Base-by-base conservation (phyloP, 1,139 yeast species). In the Scheffersomyces parashehatae region DNA sequence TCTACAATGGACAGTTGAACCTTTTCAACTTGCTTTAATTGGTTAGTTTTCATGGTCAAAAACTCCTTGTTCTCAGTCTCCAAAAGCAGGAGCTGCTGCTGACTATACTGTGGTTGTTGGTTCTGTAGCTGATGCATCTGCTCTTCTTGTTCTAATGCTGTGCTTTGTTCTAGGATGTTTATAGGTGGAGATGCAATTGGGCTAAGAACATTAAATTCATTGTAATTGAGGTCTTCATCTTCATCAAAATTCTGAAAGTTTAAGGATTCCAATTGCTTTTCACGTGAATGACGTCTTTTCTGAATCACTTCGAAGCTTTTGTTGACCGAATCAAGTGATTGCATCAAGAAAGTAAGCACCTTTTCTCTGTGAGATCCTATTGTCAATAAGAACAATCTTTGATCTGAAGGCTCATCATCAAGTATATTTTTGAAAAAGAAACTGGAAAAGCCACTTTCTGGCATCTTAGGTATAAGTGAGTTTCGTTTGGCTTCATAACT, bases 1-100 rank as follows among this genome's bases (percentile, higher is more conserved):
- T 90, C 97, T 42, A 83, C 67, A 69, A 91, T 83, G 2, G 96
- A 82, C 47, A 75, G 76, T 59, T 90, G 95, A n/a, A 93, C 80
- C 48, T 77, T 71, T 50, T 81, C 82, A 9, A 83, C 87, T 51
- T 82, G 81, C 43, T 81, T 79, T 36, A 91, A 67, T 52, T 90
- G 95, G 40, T 82, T 82, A 13, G 79, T 67, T 54, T 86, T 85
- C 43, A 79, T 61, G 42, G 75, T 68, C 13, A 90, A 62, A 30
- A 91, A 70, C 44, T 82, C 84, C 47, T 80, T 76, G 60, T 88
- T 93, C 59, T 93, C 98, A 11, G 70, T 65, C 51, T 85, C 83
- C 26, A 90, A 70, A 47, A 82, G 76, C 56, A 83, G 88, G 29
- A 87, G 56, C 59, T 88, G 95, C 48, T 81, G 82, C 43, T 81